phyloP scores from a whole-genome alignment of 306 rosid genomes.

The Cucurbita moschata region DNA sequence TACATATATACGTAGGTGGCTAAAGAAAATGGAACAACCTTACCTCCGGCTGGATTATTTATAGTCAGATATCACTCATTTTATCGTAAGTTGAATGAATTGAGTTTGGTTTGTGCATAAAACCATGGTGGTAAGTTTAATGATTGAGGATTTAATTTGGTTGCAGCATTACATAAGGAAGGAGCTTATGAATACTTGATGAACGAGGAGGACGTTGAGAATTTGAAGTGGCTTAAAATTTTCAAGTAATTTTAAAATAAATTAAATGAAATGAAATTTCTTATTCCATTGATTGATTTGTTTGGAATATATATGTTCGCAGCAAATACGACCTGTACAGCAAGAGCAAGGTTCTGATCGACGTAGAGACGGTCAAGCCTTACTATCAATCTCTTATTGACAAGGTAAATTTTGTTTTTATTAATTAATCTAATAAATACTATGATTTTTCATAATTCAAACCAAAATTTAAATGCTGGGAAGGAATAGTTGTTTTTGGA shows the following conservation, averaged over 20 bases:
- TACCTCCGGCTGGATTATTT: constrained; percentile 43
- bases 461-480: too few species aligned
- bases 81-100: constrained; percentile 25
- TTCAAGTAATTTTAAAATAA: constrained; percentile 27
- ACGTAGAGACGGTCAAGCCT: neutral
- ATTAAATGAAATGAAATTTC: too few species aligned
- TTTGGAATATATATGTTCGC: neutral
- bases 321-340: neutral
- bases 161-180: constrained; percentile 34
- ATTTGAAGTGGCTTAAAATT: constrained; percentile 44
- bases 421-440: too few species aligned
- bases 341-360: neutral
- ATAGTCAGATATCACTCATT: constrained; percentile 50
- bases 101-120: neutral
- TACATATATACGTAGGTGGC: constrained; percentile 30
- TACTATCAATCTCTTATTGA: neutral
- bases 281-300: neutral
- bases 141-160: neutral
- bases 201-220: constrained; percentile 40
- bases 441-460: too few species aligned
- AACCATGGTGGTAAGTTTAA: neutral
- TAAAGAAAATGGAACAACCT: constrained; percentile 32
- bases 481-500: too few species aligned
- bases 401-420: neutral
- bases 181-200: constrained; percentile 46